Evolutionary conservation across 257 asterid genomes (phyloP), one percentile per base, ranked within the genome.

Genomic region (Hygrophila difformis): DNA sequence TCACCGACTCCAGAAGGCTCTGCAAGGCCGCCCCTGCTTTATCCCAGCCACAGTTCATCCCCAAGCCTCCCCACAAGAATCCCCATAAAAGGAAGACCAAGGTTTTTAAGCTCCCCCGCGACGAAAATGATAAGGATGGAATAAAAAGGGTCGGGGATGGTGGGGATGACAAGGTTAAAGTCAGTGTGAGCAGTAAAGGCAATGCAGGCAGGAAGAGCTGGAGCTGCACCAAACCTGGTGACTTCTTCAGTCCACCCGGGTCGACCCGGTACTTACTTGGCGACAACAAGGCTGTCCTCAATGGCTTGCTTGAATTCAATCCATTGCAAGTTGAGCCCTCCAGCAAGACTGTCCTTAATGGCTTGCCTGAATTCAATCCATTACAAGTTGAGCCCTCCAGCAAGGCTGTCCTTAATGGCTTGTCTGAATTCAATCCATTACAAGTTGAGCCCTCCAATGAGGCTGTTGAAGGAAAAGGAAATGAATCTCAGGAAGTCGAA

Each of bases 231-330:
- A 70, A 52, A 33, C 72, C 82, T 0, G 65, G 72, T 24, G 84
- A 49, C 13, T 75, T 82, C 44, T 72, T 82, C 9, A 85, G 79
- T 22, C 97, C 97, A 1, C 81, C 81, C 4, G 84, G 83, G 5
- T 89, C 96, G 0, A 69, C 87, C 1, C 55, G 96, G 42, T 79
- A 77, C 23, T 47, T 82, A 60, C 38, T 88, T 75, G 67, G 82
- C 53, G 87, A 84, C 3, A 84, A 84, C 5, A 53, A 51, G 19
- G 66, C 61, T 38, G 24, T 70, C 44, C 24, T 64, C 28, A 62
- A 63, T n/a, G n/a, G n/a, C n/a, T n/a, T n/a, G n/a, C n/a, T n/a
- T n/a, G n/a, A n/a, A n/a, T n/a, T n/a, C n/a, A n/a, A n/a, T n/a
- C n/a, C n/a, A n/a, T n/a, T n/a, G n/a, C n/a, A n/a, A n/a, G n/a